These are phyloP conservation scores for Stenocarpella maydis DNA, from an alignment of 2,329 filamentous ascomycete species.

Conservation along the genomic window DNA sequence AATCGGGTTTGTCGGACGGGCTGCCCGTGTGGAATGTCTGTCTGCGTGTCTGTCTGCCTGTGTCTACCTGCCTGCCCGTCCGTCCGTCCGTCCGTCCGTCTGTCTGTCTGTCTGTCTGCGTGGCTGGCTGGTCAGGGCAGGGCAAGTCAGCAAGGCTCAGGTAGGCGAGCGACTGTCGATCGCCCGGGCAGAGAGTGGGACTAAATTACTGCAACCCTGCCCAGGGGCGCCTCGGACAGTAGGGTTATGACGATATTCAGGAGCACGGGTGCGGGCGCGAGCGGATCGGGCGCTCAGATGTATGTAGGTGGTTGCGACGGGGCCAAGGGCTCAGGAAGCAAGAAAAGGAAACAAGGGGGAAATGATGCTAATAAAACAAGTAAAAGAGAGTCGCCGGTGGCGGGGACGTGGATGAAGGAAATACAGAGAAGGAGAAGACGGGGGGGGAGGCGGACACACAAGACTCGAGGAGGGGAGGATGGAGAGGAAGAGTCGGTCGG, in stretches of 20 bases:
- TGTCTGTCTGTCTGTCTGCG: neutral
- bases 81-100: neutral
- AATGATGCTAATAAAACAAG: conserved; percentile 8
- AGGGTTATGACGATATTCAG: conserved; percentile 34
- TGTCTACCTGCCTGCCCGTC: neutral
- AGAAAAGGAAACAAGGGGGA: conserved; percentile 9
- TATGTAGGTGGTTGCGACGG: neutral
- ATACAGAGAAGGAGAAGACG: neutral
- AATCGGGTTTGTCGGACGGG: neutral
- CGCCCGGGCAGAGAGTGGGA: neutral
- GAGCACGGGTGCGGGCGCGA: conserved; percentile 5
- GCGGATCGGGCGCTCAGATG: neutral
- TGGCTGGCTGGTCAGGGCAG: neutral
- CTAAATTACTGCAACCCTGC: conserved; percentile 32
- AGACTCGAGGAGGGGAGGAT: neutral
- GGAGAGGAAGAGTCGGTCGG: neutral
- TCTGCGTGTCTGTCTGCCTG: neutral
- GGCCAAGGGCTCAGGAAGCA: neutral
- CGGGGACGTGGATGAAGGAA: neutral
- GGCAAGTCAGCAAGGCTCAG: neutral
- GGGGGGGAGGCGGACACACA: neutral
- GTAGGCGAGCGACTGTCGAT: conserved; percentile 29
- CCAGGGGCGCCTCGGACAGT: conserved; percentile 30
- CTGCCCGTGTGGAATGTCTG: neutral
- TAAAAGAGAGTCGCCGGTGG: conserved; percentile 6